Evolutionary conservation across 228 moss, liverwort and hornwort genomes (phyloP).

Genomic region (Sphagnum fallax): DNA sequence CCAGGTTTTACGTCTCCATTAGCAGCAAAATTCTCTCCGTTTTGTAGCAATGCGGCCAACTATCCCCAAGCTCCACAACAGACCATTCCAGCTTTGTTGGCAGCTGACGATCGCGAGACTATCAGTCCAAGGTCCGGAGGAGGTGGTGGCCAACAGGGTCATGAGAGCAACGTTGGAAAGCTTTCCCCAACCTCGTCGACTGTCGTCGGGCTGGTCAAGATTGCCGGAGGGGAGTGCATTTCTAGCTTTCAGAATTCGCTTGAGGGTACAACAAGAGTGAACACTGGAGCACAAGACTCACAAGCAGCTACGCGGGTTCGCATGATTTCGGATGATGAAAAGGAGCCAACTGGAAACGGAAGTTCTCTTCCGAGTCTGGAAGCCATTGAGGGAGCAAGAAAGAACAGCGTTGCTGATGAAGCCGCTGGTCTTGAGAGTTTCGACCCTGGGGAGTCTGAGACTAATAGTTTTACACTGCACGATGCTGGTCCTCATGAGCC

Average conservation of each 20-base stretch:
- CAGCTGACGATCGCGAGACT: conserved; percentile 34
- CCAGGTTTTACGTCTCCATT: conserved; percentile 46
- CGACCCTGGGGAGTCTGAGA: too few species aligned
- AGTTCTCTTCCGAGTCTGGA: conserved; percentile 16
- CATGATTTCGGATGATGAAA: too few species aligned
- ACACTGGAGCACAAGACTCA: too few species aligned
- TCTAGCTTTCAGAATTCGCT: too few species aligned
- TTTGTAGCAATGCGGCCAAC: conserved; percentile 20
- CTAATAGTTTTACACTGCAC: too few species aligned
- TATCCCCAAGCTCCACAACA: conserved; percentile 10
- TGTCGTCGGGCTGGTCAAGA: conserved; percentile 10
- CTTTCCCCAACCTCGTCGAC: too few species aligned
- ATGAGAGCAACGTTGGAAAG: too few species aligned
- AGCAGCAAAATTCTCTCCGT: conserved; percentile 49
- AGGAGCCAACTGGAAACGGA: too few species aligned
- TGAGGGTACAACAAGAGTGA: too few species aligned
- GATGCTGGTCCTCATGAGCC: conserved; percentile 28
- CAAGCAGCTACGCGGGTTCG: too few species aligned
- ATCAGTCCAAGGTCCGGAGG: neutral
- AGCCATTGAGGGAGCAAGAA: conserved; percentile 22
- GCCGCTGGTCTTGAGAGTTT: conserved; percentile 22
- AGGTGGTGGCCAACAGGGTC: too few species aligned
- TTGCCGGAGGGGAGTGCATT: conserved; percentile 7
- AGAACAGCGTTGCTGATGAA: conserved; percentile 6
- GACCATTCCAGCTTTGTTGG: conserved; percentile 16